A percentile compares a stretch with the other conserved stretches of the same genome.
Evolutionary conservation across 192 early-diverging fungal species (phyloP).

Genomic region (Dissophora globulifera): DNA sequence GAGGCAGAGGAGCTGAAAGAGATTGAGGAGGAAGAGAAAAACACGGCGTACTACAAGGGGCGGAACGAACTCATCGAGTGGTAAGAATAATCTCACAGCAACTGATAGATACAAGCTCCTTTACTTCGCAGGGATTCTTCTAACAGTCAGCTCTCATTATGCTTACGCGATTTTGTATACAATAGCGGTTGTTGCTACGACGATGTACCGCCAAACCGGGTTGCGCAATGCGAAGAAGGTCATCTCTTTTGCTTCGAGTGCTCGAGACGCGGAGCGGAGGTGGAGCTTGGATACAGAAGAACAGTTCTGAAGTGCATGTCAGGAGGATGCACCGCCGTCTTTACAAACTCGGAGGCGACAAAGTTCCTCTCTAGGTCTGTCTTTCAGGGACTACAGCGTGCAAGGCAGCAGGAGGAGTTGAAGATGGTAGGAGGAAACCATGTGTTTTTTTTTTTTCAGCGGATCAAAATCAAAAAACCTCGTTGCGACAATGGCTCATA

Average conservation of each 20-base stretch:
- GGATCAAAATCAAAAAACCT: not conserved
- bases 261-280: slow-evolving; percentile 61
- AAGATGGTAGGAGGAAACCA: slow-evolving; percentile 44
- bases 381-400: slow-evolving; percentile 51
- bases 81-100: no score
- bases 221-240: slow-evolving; percentile 65
- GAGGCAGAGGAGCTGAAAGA: slow-evolving; percentile 18
- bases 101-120: no score
- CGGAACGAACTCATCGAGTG: slow-evolving; percentile 23
- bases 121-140: no score
- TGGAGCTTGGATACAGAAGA: slow-evolving; percentile 56
- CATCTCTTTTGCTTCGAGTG: slow-evolving; percentile 67
- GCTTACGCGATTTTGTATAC: no score
- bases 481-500: not conserved
- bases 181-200: slow-evolving; percentile 62
- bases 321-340: slow-evolving; percentile 55
- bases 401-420: slow-evolving; percentile 59
- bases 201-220: slow-evolving; percentile 51
- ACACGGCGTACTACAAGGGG: slow-evolving; percentile 23
- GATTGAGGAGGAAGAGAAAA: slow-evolving; percentile 21
- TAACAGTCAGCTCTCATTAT: no score
- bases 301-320: slow-evolving; percentile 62
- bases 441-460: not conserved
- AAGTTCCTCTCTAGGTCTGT: slow-evolving; percentile 52
- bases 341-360: slow-evolving; percentile 52